Evolutionary conservation across 164 flowering plant species (phyloP), one percentile per base, ranked within the genome.

Genomic region (Kalanchoe fedtschenkoi): DNA sequence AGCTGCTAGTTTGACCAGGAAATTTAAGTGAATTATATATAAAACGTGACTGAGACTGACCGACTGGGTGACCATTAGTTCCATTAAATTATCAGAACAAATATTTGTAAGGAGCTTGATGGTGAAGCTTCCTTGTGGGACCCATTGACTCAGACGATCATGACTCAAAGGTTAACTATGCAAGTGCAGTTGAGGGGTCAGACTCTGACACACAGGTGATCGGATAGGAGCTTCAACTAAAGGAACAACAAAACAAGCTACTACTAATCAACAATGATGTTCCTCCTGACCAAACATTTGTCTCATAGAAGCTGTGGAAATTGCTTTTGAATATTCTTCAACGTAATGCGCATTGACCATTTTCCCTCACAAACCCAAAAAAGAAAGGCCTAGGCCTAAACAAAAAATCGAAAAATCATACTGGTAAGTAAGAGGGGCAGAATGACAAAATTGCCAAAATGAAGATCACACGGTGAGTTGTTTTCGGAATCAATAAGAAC

Each of bases 81-180:
- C n/a, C n/a, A n/a, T n/a, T 37, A 19, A 42, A 42, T 5, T 11
- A 17, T 6, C 17, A 2, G 5, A 15, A 17, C 6, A 42, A 42
- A 42, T 42, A 11, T 14, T 46, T 21, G 54, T 46, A 19, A 21
- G 8, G 28, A 19, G 0, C 22, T 46, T 46, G 54, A 46, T 10
- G 11, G 28, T 46, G 54, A 46, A 21, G 28, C 54, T 46, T 46
- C 54, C 24, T 46, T 46, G 28, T 4, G 1, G 28, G 22, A 46
- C n/a, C n/a, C n/a, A n/a, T n/a, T n/a, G 21, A 6, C 21, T 21
- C 28, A 46, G 28, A 6, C 21, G 54, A n/a, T n/a, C n/a, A n/a
- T n/a, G 54, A 46, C 54, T 46, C 54, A 46, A 46, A 46, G 19
- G 54, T 46, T 46, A 46, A 46, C 26, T n/a, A 46, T 46, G 13